These are phyloP conservation scores for Boletus semigastroideus DNA, from an alignment of 1,284 basidiomycete genomes.

Conservation along the genomic window DNA sequence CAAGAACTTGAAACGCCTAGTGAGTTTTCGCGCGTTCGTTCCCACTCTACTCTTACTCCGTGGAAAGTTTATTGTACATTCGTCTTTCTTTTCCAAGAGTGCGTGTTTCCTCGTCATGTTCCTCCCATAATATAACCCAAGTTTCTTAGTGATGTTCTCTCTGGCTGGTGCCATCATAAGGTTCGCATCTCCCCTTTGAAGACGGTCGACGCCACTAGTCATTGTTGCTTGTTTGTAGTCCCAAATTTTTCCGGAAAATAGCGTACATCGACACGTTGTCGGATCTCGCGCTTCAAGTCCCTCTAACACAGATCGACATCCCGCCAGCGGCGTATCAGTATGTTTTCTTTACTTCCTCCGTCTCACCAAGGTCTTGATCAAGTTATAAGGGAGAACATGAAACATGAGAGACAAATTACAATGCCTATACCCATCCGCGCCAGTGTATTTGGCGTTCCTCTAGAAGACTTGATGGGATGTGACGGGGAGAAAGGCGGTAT, in stretches of 20 bases:
- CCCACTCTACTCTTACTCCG: conserved; percentile 3
- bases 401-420: conserved; percentile 64
- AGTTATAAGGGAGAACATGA: conserved; percentile 63
- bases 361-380: conserved; percentile 2
- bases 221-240: conserved; percentile 41
- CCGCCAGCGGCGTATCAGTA: conserved; percentile 79
- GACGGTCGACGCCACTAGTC: neutral
- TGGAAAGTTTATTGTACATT: conserved; percentile 76
- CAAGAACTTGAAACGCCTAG: conserved; percentile 83
- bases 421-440: conserved; percentile 60
- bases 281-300: conserved; percentile 70
- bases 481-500: conserved; percentile 78
- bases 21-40: conserved; percentile 32
- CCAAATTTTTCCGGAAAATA: conserved; percentile 87
- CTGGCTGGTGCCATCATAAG: conserved; percentile 83
- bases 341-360: conserved; percentile 16
- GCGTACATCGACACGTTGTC: conserved; percentile 73
- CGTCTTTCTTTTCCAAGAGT: conserved; percentile 87
- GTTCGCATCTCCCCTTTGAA: conserved; percentile 34
- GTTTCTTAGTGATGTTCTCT: conserved; percentile 70
- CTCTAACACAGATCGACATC: conserved; percentile 82
- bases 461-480: conserved; percentile 80
- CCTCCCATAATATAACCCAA: neutral
- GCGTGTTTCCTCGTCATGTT: conserved; percentile 20
- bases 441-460: conserved; percentile 72